Conservation (phyloP, 495 filamentous ascomycete species). For the Rhypophila decipiens region DNA sequence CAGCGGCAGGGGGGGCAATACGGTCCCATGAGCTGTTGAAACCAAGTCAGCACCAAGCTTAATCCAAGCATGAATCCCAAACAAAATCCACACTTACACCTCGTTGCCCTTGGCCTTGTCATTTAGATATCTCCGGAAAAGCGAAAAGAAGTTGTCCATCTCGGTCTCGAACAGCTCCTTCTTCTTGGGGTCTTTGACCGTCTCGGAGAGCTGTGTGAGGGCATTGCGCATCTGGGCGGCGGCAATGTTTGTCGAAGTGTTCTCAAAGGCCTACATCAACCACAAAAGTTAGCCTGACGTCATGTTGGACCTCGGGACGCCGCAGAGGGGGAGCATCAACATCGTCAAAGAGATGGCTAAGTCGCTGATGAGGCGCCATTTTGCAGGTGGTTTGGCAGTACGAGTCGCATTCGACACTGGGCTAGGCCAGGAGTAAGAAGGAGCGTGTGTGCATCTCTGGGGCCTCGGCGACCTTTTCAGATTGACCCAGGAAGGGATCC, state of each 20-base stretch:
- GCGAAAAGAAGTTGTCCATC: constrained; percentile 99
- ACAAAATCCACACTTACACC: constrained; percentile 55
- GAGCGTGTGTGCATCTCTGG: too few species aligned
- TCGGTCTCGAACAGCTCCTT: constrained; percentile 97
- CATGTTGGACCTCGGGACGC: too few species aligned
- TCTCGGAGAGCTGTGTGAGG: constrained; percentile 85
- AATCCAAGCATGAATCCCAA: too few species aligned
- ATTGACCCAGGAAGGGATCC: too few species aligned
- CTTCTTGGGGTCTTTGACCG: constrained; percentile 69
- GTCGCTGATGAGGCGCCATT: not conserved
- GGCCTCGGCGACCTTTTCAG: too few species aligned
- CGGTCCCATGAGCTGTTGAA: constrained; percentile 67
- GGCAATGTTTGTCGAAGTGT: constrained; percentile 95
- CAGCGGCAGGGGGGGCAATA: constrained; percentile 83
- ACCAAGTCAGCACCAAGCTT: constrained; percentile 25
- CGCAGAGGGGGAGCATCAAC: not conserved
- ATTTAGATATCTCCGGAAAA: constrained; percentile 96
- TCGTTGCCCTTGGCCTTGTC: constrained; percentile 97
- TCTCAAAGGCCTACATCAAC: constrained; percentile 80
- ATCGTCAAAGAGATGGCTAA: not conserved
- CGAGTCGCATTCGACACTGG: too few species aligned
- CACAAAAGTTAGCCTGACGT: constrained; percentile 11
- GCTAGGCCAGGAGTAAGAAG: too few species aligned
- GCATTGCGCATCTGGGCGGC: constrained; percentile 99
- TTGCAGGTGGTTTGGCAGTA: not conserved